Percentiles rank a stretch among this genome's conserved stretches.
Conservation (phyloP, 225 moss, liverwort and hornwort species). For the Bryoerythrophyllum caledonicum region DNA sequence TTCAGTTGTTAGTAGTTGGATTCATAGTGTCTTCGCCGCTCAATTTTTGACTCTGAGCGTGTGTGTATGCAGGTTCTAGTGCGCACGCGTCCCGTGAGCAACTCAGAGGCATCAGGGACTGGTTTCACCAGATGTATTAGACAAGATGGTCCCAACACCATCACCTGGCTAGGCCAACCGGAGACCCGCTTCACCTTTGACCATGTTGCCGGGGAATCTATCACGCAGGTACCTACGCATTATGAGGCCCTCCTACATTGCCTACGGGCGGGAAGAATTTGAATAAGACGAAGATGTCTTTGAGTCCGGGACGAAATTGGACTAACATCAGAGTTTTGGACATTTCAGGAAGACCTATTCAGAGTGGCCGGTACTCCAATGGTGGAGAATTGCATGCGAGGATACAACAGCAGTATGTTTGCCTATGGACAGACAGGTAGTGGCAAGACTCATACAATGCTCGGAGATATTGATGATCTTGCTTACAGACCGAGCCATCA, state of each 20-base stretch:
- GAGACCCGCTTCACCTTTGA: conserved; percentile 82
- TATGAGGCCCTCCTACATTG: not conserved
- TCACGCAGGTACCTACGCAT: conserved; percentile 53
- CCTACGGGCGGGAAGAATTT: not conserved
- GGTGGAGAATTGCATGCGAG: conserved; percentile 50
- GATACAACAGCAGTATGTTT: conserved; percentile 53
- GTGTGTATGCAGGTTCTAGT: conserved; percentile 52
- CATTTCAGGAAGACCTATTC: conserved; percentile 41
- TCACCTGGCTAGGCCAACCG: conserved; percentile 72
- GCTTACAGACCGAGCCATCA: conserved; percentile 35
- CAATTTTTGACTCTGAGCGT: not conserved
- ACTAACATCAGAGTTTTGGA: not conserved
- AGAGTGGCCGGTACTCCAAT: conserved; percentile 43
- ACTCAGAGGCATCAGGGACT: conserved; percentile 43
- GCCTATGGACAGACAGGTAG: conserved; percentile 57
- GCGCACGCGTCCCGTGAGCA: conserved; percentile 62
- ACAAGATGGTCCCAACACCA: conserved; percentile 63
- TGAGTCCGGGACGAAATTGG: not conserved
- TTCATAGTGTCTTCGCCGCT: not conserved
- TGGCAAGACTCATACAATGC: conserved; percentile 56
- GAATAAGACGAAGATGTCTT: not conserved
- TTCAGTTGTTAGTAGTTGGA: not conserved
- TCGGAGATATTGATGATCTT: conserved; percentile 48
- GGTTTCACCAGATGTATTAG: conserved; percentile 51
- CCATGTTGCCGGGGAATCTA: conserved; percentile 69